Conservation (phyloP, 2,329 filamentous ascomycete genomes). For the Beauveria scarabaeidicola region DNA sequence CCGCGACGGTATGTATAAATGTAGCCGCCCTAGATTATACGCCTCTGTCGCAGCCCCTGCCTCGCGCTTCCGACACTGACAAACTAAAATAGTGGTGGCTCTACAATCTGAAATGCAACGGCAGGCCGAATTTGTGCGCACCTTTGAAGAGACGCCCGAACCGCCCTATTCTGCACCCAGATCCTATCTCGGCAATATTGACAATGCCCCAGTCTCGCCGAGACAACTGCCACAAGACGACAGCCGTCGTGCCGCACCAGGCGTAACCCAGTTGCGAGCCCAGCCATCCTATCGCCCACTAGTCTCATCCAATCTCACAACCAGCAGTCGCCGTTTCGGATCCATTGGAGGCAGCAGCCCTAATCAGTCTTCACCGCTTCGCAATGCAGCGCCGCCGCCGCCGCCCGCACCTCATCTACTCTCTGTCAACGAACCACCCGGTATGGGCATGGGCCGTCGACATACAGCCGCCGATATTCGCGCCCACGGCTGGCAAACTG, state of each 20-base stretch:
- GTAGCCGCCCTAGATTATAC: constrained; percentile 17
- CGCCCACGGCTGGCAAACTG: constrained; percentile 67
- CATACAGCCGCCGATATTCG: constrained; percentile 96
- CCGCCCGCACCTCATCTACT: constrained; percentile 58
- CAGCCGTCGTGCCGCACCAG: constrained; percentile 62
- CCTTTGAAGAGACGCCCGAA: constrained; percentile 59
- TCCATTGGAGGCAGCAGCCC: constrained; percentile 70
- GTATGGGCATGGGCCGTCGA: constrained; percentile 65
- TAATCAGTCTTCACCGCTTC: constrained; percentile 65
- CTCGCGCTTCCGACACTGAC: neutral
- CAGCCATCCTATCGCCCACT: constrained; percentile 65
- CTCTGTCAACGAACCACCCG: constrained; percentile 52
- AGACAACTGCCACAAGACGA: constrained; percentile 83
- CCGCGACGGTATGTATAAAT: constrained; percentile 62
- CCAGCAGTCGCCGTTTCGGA: constrained; percentile 70
- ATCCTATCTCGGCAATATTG: constrained; percentile 58
- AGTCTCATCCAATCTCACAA: constrained; percentile 72
- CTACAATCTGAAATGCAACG: constrained; percentile 54
- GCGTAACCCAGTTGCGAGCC: constrained; percentile 51
- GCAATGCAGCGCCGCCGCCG: constrained; percentile 56
- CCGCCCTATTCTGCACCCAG: constrained; percentile 56
- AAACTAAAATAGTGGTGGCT: constrained; percentile 34
- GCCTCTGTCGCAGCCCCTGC: too few relatives aligned
- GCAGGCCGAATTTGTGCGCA: constrained; percentile 48
- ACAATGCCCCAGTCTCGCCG: constrained; percentile 76